These are phyloP conservation scores for Jacaranda copaia DNA, from an alignment of 257 asterid genomes.

Conservation along the genomic window DNA sequence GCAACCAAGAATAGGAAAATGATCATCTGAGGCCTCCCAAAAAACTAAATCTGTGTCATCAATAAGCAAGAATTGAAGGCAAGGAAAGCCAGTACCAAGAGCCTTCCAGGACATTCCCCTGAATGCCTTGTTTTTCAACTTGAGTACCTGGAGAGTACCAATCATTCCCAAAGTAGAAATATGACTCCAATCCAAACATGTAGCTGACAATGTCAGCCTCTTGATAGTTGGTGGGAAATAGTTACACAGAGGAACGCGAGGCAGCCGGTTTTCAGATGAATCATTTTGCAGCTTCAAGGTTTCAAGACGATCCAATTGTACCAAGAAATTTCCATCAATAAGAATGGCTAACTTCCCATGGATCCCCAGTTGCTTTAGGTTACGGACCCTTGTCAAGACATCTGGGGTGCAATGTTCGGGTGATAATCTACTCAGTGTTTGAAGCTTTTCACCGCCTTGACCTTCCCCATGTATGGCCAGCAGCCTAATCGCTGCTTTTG, in stretches of 20 bases:
- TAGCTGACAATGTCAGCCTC: neutral
- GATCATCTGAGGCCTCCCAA: constrained; percentile 40
- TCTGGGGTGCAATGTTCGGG: neutral
- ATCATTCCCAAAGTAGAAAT: neutral
- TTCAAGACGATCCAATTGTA: neutral
- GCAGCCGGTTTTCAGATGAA: neutral
- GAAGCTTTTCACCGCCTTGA: neutral
- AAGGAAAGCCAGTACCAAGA: neutral
- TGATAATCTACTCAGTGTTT: neutral
- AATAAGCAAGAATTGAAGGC: neutral
- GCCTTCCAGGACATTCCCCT: neutral
- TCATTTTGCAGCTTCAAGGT: neutral
- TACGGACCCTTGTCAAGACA: neutral
- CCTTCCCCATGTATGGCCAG: neutral
- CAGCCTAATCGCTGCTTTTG: neutral
- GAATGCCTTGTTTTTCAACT: neutral
- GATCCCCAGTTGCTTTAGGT: neutral
- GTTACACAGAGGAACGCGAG: neutral
- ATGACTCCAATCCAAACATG: neutral
- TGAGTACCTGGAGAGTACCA: neutral
- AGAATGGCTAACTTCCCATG: neutral
- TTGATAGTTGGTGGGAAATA: neutral
- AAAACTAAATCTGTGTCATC: constrained; percentile 4
- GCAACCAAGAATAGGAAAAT: constrained; percentile 33
- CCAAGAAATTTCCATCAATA: neutral